Evolutionary conservation across 306 rosid genomes (phyloP).

Genomic region (Rosa persica): DNA sequence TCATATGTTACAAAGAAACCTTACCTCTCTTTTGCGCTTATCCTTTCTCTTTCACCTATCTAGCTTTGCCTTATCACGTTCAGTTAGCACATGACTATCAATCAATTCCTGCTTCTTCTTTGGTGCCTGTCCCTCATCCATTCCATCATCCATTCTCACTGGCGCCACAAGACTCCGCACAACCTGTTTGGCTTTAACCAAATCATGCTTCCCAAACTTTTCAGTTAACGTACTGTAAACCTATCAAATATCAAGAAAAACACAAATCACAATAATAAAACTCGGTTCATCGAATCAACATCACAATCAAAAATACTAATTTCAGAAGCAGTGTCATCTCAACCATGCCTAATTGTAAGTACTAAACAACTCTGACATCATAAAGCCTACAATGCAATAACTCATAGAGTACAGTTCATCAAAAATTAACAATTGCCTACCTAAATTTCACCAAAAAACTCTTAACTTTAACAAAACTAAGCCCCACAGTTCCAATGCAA

Average conservation of each 20-base stretch:
- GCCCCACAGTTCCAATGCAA: not conserved
- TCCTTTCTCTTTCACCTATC: constrained; percentile 91
- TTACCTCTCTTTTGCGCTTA: constrained; percentile 93
- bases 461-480: not conserved
- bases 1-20: constrained; percentile 3
- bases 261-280: not conserved
- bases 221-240: constrained; percentile 75
- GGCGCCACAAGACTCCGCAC: constrained; percentile 88
- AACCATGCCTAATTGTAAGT: too few species aligned
- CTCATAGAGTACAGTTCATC: not conserved
- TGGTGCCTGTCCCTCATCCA: constrained; percentile 71
- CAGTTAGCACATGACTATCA: constrained; percentile 82
- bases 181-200: constrained; percentile 71
- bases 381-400: not conserved
- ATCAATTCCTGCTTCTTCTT: constrained; percentile 75
- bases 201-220: constrained; percentile 87
- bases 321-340: too few species aligned
- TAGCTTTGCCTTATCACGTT: constrained; percentile 75
- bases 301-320: too few species aligned
- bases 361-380: not conserved
- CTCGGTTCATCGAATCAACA: not conserved
- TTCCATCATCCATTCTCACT: constrained; percentile 85
- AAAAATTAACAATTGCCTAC: not conserved
- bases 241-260: constrained; percentile 32
- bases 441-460: not conserved